Percentiles rank a stretch among this genome's conserved stretches.
Conservation (phyloP, 2,329 filamentous ascomycete species). For the Fusarium mexicanum region DNA sequence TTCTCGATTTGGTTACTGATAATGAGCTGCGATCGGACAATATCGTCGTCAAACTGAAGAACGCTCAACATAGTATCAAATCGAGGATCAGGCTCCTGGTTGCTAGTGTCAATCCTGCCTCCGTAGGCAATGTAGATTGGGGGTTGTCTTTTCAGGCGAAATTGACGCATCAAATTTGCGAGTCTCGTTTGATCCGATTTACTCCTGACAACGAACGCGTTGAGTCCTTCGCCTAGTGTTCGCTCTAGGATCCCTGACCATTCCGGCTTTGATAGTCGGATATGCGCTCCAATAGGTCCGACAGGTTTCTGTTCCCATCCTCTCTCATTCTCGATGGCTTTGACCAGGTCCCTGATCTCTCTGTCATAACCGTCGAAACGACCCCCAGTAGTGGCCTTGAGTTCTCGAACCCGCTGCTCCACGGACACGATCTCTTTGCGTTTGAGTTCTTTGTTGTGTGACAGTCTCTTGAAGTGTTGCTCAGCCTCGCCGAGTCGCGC, state of each 20-base stretch:
- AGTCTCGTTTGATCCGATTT: conserved; percentile 80
- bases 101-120: conserved; percentile 48
- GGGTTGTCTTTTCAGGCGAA: conserved; percentile 61
- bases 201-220: conserved; percentile 82
- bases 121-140: conserved; percentile 53
- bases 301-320: conserved; percentile 78
- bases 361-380: conserved; percentile 71
- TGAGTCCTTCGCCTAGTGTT: conserved; percentile 74
- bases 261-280: conserved; percentile 79
- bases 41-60: conserved; percentile 81
- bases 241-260: conserved; percentile 88
- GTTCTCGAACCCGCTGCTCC: conserved; percentile 57
- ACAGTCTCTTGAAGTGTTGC: conserved; percentile 44
- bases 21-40: conserved; percentile 83
- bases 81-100: conserved; percentile 74
- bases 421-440: conserved; percentile 63
- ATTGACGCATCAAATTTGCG: conserved; percentile 68
- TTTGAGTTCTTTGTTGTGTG: conserved; percentile 54
- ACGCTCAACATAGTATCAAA: conserved; percentile 84
- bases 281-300: conserved; percentile 82
- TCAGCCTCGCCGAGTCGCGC: conserved; percentile 47
- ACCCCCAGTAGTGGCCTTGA: conserved; percentile 66
- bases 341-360: conserved; percentile 71
- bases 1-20: conserved; percentile 88
- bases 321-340: conserved; percentile 73